phyloP scores from a whole-genome alignment of 129 eudicot genomes.

The Artemisia argyi region DNA sequence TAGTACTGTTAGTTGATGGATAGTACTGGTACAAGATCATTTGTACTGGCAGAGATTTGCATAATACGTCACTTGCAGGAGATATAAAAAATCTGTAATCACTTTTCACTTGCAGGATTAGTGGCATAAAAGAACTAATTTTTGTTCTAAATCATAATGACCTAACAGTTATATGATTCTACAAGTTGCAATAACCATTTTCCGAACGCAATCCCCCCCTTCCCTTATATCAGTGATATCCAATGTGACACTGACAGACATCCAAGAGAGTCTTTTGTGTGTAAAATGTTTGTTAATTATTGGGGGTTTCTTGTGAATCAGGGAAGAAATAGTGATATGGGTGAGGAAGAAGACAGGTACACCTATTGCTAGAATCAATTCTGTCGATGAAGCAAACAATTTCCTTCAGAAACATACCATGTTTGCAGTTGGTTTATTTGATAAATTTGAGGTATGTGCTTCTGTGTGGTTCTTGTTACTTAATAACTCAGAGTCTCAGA shows the following conservation, averaged over 20 bases:
- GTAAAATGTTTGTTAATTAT: background rate
- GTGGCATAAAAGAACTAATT: no score
- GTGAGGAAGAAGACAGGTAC: constrained; percentile 86
- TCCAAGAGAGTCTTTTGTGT: background rate
- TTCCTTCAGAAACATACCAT: constrained; percentile 60
- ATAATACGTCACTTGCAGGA: no score
- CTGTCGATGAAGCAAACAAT: constrained; percentile 57
- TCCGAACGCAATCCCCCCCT: background rate
- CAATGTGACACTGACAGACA: background rate
- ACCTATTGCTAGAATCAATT: constrained; percentile 63
- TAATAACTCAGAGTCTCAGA: constrained; percentile 15
- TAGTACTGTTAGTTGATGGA: no score
- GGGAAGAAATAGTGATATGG: constrained; percentile 96
- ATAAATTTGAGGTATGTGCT: constrained; percentile 65
- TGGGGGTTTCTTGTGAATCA: constrained; percentile 14
- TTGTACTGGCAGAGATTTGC: no score
- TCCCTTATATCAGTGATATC: background rate
- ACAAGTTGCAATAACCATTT: background rate
- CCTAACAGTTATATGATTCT: background rate
- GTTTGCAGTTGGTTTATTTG: constrained; percentile 66
- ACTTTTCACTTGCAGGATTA: no score
- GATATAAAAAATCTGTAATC: no score
- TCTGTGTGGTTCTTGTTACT: constrained; percentile 27
- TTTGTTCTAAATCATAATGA: background rate
- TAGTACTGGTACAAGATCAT: no score